Percentiles rank a stretch among this genome's conserved stretches.
Conservation (phyloP, 1,139 yeast species). For the Candida pseudoviswanathii region DNA sequence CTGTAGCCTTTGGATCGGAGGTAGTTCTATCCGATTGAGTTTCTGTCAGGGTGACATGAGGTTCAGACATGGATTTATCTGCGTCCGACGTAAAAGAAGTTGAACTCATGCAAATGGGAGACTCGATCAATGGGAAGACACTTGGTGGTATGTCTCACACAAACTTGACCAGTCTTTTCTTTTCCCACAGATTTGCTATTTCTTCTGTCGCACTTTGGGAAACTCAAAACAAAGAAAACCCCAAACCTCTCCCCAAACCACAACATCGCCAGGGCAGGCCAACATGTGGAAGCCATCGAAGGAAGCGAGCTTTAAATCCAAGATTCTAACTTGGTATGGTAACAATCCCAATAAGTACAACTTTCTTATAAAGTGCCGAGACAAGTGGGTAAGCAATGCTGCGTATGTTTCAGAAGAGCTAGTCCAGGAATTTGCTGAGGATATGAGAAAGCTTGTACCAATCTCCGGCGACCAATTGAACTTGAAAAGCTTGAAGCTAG, state of each 20-base stretch:
- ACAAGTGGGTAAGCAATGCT: slow-evolving; percentile 37
- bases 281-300: slow-evolving; percentile 8
- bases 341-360: slow-evolving; percentile 32
- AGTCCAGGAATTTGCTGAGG: slow-evolving; percentile 4
- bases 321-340: slow-evolving; percentile 26
- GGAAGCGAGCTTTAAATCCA: slow-evolving; percentile 7
- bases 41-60: too few relatives aligned
- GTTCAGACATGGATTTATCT: background rate
- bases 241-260: background rate
- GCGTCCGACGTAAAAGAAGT: background rate
- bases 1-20: too few relatives aligned
- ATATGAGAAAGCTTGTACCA: slow-evolving; percentile 5
- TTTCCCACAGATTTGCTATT: background rate
- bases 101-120: background rate
- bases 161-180: too few relatives aligned
- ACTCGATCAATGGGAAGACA: background rate
- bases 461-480: slow-evolving; percentile 10
- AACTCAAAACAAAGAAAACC: background rate
- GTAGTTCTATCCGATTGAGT: too few relatives aligned
- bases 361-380: slow-evolving; percentile 28
- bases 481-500: slow-evolving; percentile 7
- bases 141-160: too few relatives aligned
- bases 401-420: slow-evolving; percentile 33
- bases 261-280: background rate
- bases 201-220: background rate